These are phyloP conservation scores for Blastocladiella britannica DNA, from an alignment of 192 early-diverging fungal species.

Conservation along the genomic window DNA sequence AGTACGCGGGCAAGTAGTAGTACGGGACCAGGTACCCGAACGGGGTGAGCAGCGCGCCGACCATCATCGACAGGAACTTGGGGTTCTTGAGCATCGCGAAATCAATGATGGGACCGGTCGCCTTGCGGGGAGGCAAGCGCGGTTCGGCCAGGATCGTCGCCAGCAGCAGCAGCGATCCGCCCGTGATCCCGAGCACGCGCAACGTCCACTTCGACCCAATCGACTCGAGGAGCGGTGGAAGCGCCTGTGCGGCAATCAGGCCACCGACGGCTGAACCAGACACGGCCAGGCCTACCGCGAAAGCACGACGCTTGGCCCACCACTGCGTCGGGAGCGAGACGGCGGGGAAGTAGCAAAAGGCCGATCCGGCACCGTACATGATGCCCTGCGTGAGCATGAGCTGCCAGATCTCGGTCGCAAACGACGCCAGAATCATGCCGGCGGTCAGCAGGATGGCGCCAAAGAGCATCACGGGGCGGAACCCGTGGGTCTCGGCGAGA, in stretches of 20 bases:
- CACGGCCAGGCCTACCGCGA: slow-evolving; percentile 28
- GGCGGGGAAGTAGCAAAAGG: slow-evolving; percentile 32
- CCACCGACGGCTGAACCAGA: neutral
- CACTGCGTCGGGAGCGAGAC: slow-evolving; percentile 38
- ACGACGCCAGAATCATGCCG: slow-evolving; percentile 34
- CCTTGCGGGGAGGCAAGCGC: slow-evolving; percentile 1
- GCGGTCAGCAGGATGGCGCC: slow-evolving; percentile 16
- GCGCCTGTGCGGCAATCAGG: neutral
- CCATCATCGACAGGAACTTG: slow-evolving; percentile 14
- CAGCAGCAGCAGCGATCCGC: neutral
- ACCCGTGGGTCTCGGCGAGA: slow-evolving; percentile 14
- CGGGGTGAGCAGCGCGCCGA: slow-evolving; percentile 10
- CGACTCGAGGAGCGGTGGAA: neutral
- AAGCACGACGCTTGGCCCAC: slow-evolving; percentile 30
- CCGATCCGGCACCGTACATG: slow-evolving; percentile 33
- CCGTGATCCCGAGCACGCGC: neutral
- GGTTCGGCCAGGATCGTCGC: neutral
- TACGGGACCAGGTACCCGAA: slow-evolving; percentile 25
- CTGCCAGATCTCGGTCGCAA: slow-evolving; percentile 40
- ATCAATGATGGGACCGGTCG: slow-evolving; percentile 6
- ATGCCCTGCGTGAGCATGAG: slow-evolving; percentile 41
- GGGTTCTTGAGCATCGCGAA: slow-evolving; percentile 15
- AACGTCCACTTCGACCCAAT: neutral
- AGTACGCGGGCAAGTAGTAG: slow-evolving; percentile 19
- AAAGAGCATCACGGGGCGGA: slow-evolving; percentile 5